Evolutionary conservation across 2,329 filamentous ascomycete genomes (phyloP).

Genomic region (Canariomyces notabilis): DNA sequence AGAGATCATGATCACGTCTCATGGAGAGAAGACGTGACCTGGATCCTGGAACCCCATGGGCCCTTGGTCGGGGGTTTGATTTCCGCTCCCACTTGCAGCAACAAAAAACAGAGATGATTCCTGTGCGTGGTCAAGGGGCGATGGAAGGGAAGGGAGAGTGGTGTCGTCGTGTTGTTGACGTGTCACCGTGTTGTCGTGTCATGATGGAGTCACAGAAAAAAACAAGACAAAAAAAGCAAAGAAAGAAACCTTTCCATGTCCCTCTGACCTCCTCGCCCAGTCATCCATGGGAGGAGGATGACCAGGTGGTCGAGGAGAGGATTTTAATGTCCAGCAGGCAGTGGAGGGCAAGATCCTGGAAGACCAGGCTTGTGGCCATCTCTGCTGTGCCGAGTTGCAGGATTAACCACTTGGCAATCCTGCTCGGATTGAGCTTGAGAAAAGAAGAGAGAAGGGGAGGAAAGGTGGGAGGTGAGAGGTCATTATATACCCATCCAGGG

Average conservation of each 20-base stretch:
- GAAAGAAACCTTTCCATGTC: neutral
- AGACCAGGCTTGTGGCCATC: slow-evolving; percentile 1
- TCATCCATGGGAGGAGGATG: neutral
- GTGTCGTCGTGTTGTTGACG: too few species aligned
- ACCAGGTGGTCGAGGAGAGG: neutral
- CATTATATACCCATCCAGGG: neutral
- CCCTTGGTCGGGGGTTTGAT: too few species aligned
- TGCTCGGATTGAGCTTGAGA: neutral
- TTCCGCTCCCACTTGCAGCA: too few species aligned
- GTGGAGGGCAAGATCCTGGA: neutral
- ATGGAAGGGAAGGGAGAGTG: too few species aligned
- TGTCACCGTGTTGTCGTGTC: neutral
- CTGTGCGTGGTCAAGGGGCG: too few species aligned
- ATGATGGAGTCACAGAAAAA: too few species aligned
- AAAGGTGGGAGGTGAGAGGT: neutral
- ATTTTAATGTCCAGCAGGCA: neutral
- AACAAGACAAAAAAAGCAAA: neutral
- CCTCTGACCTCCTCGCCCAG: neutral
- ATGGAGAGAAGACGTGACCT: too few species aligned
- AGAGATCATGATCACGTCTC: too few species aligned
- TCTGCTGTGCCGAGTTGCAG: neutral
- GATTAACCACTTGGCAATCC: neutral
- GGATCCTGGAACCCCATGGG: too few species aligned
- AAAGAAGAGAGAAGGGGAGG: neutral
- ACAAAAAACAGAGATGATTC: too few species aligned